A percentile compares a stretch with the other conserved stretches of the same genome.
These are phyloP conservation scores for Pythium phragmiticola DNA, from an alignment of 352 stramenopile genomes.

Conservation along the genomic window DNA sequence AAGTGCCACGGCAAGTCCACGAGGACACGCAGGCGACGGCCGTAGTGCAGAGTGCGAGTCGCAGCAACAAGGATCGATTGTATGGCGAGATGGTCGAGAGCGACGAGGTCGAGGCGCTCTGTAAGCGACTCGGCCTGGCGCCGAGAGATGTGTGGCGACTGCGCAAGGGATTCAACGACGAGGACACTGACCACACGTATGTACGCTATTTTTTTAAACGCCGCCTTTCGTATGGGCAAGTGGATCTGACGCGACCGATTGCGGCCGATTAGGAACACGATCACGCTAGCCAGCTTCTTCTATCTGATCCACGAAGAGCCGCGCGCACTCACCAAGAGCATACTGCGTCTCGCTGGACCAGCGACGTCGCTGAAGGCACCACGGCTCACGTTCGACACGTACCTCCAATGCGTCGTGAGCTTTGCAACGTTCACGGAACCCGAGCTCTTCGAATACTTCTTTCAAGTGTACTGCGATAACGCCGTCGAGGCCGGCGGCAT, in stretches of 20 bases:
- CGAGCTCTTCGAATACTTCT: constrained; percentile 62
- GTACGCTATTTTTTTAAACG: background rate
- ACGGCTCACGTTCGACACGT: constrained; percentile 58
- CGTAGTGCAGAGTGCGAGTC: background rate
- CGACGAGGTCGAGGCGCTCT: constrained; percentile 20
- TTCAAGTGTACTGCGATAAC: constrained; percentile 43
- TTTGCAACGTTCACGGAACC: constrained; percentile 48
- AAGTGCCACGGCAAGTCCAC: background rate
- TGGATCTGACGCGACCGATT: background rate
- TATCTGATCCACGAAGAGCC: constrained; percentile 54
- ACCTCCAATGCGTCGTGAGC: constrained; percentile 41
- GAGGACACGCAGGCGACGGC: background rate
- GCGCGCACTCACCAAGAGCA: constrained; percentile 38
- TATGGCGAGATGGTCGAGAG: constrained; percentile 27
- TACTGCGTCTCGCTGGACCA: constrained; percentile 38
- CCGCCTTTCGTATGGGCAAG: background rate
- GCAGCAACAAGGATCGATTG: background rate
- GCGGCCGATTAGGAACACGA: constrained; percentile 14
- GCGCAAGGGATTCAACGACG: constrained; percentile 26
- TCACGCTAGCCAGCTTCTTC: constrained; percentile 38
- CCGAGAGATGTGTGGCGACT: constrained; percentile 23
- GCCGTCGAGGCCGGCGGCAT: background rate
- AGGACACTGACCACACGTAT: constrained; percentile 34
- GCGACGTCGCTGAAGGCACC: background rate
- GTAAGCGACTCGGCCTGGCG: constrained; percentile 15